Percentiles rank a stretch among this genome's conserved stretches.
Conservation (phyloP, 371 early-diverging fungal species). For the Actinomortierella ambigua region DNA sequence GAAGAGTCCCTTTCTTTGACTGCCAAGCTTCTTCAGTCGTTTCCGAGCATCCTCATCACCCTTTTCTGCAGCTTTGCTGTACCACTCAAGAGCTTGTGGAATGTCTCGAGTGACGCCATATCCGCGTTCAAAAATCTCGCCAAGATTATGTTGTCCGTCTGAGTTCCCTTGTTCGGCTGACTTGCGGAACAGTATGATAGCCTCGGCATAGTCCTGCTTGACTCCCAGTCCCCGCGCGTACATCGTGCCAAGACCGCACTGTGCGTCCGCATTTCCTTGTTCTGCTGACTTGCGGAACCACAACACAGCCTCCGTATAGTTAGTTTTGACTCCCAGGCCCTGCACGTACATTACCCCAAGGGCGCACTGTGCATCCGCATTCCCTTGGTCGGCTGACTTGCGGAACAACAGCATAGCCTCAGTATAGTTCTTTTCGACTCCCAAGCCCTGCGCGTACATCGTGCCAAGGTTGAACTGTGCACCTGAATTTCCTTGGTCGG, state of each 20-base stretch:
- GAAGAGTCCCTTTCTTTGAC: too few species aligned
- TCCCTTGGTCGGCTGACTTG: conserved; percentile 78
- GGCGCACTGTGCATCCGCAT: conserved; percentile 79
- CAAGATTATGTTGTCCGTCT: conserved; percentile 54
- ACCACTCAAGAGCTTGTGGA: conserved; percentile 72
- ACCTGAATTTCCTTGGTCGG: conserved; percentile 74
- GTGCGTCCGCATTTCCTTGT: conserved; percentile 80
- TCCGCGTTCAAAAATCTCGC: conserved; percentile 86
- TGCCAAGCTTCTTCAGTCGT: too few species aligned
- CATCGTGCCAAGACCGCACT: conserved; percentile 87
- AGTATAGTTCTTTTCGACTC: conserved; percentile 64
- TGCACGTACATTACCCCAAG: conserved; percentile 86
- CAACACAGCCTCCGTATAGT: conserved; percentile 67
- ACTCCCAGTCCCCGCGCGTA: conserved; percentile 81
- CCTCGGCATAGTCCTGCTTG: conserved; percentile 53
- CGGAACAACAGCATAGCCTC: conserved; percentile 75
- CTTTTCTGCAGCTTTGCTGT: conserved; percentile 67
- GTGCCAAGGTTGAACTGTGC: conserved; percentile 77
- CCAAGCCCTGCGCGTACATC: conserved; percentile 84
- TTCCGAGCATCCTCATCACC: too few species aligned
- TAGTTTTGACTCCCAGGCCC: conserved; percentile 75
- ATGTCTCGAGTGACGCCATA: conserved; percentile 71
- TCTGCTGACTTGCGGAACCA: conserved; percentile 78
- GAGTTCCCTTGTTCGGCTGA: conserved; percentile 51
- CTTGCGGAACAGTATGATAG: conserved; percentile 58